These are phyloP conservation scores for Musa beccarii DNA, from an alignment of 176 grass and related monocot genomes.

Conservation along the genomic window DNA sequence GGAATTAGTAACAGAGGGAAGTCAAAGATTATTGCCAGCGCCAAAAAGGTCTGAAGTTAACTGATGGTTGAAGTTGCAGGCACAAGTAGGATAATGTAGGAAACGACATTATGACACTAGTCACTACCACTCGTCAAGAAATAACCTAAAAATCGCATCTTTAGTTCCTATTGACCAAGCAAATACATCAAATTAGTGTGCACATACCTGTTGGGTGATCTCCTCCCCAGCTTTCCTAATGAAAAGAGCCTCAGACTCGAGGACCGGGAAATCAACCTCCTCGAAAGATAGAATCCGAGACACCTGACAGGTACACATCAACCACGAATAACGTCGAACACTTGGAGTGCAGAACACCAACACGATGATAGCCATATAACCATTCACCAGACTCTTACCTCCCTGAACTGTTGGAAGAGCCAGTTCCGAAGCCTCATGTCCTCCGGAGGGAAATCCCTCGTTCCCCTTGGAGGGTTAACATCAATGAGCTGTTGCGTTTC, in stretches of 20 bases:
- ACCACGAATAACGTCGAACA: conserved; percentile 29
- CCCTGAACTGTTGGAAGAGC: conserved; percentile 77
- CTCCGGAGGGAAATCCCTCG: conserved; percentile 70
- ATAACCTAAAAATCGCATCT: not conserved
- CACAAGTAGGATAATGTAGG: no score
- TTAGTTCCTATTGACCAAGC: not conserved
- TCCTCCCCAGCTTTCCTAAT: conserved; percentile 73
- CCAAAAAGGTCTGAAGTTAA: no score
- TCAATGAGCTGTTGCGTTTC: conserved; percentile 32
- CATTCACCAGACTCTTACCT: conserved; percentile 25
- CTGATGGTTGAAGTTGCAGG: no score
- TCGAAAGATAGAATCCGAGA: conserved; percentile 66
- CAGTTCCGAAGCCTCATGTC: conserved; percentile 86
- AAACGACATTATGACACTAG: no score
- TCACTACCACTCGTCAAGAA: no score
- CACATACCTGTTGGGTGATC: conserved; percentile 61
- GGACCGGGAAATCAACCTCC: conserved; percentile 90
- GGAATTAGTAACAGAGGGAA: no score
- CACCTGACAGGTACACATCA: conserved; percentile 27
- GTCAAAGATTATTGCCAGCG: no score
- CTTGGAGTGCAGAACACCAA: conserved; percentile 13
- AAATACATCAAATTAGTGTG: not conserved
- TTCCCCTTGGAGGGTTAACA: conserved; percentile 80
- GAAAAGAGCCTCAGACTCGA: conserved; percentile 85
- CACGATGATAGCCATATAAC: not conserved